Evolutionary conservation across 805 yeast genomes (phyloP), one percentile per base, ranked within the genome.

Genomic region (Saturnispora besseyi): DNA sequence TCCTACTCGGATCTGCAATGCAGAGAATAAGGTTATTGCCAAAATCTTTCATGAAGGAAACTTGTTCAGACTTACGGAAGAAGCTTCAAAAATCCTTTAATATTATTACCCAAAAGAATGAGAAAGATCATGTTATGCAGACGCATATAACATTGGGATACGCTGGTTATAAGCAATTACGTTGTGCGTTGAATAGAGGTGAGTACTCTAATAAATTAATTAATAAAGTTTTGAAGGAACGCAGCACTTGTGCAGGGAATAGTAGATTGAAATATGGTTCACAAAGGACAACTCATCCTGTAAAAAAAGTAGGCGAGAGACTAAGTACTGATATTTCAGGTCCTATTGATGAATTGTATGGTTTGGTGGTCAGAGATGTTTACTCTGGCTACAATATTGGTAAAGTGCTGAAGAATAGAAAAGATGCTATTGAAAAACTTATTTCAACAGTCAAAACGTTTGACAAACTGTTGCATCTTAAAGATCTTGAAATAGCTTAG

Each of bases 191-290:
- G 10, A 36, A 36, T 15, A 18, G 26, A 12, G 10, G 6, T 36
- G 11, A 37, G 33, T 24, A 13, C 36, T 24, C 22, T 31, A 47
- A 29, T 29, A 48, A 56, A n/a, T 45, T 11, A 22, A 24, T 38
- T 22, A 38, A 38, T 24, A 22, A 7, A 9, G 7, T 38, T n/a
- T 24, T 38, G 9, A 38, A 38, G 18, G 30, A 24, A 5, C 11
- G 18, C 28, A 38, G 42, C 11, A 38, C 11, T 22, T 38, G 42
- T 38, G 42, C 42, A 11, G 5, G 30, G 3, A 38, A 38, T 24
- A 22, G 24, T 22, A 24, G 12, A 24, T 24, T 24, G 11, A 38
- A 24, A 22, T 29, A 38, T 22, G 29, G 41, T 7, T 11, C 29
- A 9, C 13, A 38, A 22, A 22, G 42, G 18, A 22, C n/a, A 24